Base-by-base conservation (phyloP, 805 yeast genomes). In the Allodekkera sacchari region DNA sequence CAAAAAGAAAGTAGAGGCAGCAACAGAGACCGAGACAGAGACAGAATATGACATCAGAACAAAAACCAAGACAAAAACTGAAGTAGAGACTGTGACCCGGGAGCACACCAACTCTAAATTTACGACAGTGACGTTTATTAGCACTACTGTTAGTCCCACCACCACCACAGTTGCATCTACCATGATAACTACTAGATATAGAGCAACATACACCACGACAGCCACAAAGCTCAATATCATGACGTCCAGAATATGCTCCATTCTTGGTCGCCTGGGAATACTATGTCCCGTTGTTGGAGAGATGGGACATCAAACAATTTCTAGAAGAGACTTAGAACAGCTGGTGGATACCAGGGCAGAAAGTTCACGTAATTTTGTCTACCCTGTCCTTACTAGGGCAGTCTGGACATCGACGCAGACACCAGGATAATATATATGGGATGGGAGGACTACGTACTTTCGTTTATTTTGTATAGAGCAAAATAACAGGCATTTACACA, bases 1-100 rank as follows among this genome's bases (percentile, higher is more conserved):
- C n/a, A 37, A 37, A 15, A 30, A 28, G 17, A 38, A 33, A 10
- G 37, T 45, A 1, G 41, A 43, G 18, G 38, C 42, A 2, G 42
- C 36, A 8, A 41, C 45, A 5, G 31, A 11, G 5, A 39, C 45
- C 2, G 34, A 27, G 11, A 22, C 35, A 5, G 31, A 30, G 1
- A 30, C 37, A 7, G 39, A 36, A 7, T 18, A 17, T 11, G 14
- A 7, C 4, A 27, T 25, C 17, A 27, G 23, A 13, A 35, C 44
- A 14, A 36, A 21, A 3, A 39, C 39, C 8, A 33, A 33, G 14
- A 39, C 40, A 9, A 34, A 32, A 14, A 33, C 38, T 6, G 30
- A 28, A 10, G 32, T 43, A 4, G 25, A 28, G 4, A 32, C 38
- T 5, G 22, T 36, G 12, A 37, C 36, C 9, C 24, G 18, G n/a